A percentile compares a stretch with the other conserved stretches of the same genome.
phyloP scores from a whole-genome alignment of 2,329 filamentous ascomycete species.

The Calonectria henricotiae region DNA sequence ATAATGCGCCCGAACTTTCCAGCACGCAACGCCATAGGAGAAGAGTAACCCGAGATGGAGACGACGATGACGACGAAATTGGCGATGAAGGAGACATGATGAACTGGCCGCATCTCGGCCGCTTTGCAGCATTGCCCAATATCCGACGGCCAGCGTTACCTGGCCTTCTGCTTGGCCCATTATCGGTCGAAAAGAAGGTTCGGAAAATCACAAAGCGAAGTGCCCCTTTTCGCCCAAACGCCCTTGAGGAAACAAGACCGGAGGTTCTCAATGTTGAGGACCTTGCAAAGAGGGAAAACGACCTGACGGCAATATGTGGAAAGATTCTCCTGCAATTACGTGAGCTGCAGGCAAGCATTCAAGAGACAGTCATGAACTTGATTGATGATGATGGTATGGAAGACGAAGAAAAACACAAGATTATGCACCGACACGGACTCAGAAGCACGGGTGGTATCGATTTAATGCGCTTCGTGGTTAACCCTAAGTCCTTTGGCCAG shows the following conservation, averaged over 20 bases:
- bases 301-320: conserved; percentile 84
- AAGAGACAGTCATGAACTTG: conserved; percentile 63
- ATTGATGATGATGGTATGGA: conserved; percentile 66
- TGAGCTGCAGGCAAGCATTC: conserved; percentile 64
- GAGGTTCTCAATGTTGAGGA: conserved; percentile 84
- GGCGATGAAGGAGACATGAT: conserved; percentile 84
- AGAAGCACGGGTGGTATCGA: conserved; percentile 81
- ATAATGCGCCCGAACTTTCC: conserved; percentile 68
- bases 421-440: conserved; percentile 79
- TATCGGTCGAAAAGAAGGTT: conserved; percentile 89
- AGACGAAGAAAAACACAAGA: conserved; percentile 63
- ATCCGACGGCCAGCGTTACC: conserved; percentile 83
- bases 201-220: conserved; percentile 81
- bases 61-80: conserved; percentile 72
- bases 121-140: conserved; percentile 81
- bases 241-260: conserved; percentile 80
- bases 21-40: conserved; percentile 67
- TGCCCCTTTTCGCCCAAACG: conserved; percentile 79
- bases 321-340: conserved; percentile 79
- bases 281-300: conserved; percentile 83
- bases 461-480: conserved; percentile 90
- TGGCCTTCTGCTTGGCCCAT: conserved; percentile 88
- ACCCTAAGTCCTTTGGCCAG: conserved; percentile 92
- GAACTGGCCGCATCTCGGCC: conserved; percentile 90
- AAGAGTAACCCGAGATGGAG: conserved; percentile 56